These are phyloP conservation scores for Tuber indicum DNA, from an alignment of 495 filamentous ascomycete genomes.

Conservation along the genomic window DNA sequence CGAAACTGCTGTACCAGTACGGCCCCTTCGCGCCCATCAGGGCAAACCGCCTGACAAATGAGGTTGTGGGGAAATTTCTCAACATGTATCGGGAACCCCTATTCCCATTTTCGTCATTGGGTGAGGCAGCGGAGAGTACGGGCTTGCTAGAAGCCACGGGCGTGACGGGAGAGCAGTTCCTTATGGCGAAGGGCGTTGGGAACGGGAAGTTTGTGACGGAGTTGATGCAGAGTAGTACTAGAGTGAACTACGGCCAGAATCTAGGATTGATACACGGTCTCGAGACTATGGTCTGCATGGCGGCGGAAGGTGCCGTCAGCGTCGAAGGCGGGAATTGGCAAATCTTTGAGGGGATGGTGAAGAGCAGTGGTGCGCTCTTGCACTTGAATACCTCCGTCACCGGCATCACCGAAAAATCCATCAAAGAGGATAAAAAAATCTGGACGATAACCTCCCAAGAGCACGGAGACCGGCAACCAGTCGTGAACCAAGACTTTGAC, in stretches of 20 bases:
- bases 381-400: slow-evolving; percentile 66
- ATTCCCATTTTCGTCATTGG: slow-evolving; percentile 77
- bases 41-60: slow-evolving; percentile 66
- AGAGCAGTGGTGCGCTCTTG: slow-evolving; percentile 55
- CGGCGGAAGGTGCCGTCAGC: slow-evolving; percentile 72
- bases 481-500: slow-evolving; percentile 55
- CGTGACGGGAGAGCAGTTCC: slow-evolving; percentile 62
- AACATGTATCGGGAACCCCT: slow-evolving; percentile 70
- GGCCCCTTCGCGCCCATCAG: slow-evolving; percentile 64
- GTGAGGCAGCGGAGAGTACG: slow-evolving; percentile 56
- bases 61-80: slow-evolving; percentile 65
- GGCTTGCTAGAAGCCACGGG: slow-evolving; percentile 60
- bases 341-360: slow-evolving; percentile 79
- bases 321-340: slow-evolving; percentile 89
- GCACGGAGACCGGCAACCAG: slow-evolving; percentile 25
- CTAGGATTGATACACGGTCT: slow-evolving; percentile 76
- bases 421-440: slow-evolving; percentile 30
- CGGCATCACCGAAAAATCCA: slow-evolving; percentile 49
- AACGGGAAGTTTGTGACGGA: slow-evolving; percentile 64
- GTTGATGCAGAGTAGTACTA: slow-evolving; percentile 82
- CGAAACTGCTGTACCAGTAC: slow-evolving; percentile 77
- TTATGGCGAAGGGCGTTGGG: slow-evolving; percentile 60
- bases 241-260: slow-evolving; percentile 95
- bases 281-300: slow-evolving; percentile 90
- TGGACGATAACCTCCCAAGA: slow-evolving; percentile 24